Conservation (phyloP, 208 protist genomes). For the Trypanosoma theileri region DNA sequence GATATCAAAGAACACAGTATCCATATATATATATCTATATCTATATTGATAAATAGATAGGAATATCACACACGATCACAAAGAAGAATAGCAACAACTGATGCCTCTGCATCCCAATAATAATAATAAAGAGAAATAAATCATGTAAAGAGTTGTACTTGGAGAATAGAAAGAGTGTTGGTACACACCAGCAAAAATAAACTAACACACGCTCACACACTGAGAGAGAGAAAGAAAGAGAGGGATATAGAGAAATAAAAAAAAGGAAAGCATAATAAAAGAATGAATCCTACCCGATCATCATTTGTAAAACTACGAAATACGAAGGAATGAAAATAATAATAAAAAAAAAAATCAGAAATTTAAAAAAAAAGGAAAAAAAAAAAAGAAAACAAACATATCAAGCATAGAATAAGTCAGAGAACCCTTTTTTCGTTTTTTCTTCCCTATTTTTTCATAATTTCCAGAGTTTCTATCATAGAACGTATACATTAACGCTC, state of each 20-base stretch:
- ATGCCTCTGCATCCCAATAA: neutral
- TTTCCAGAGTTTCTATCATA: too few species aligned
- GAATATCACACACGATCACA: neutral
- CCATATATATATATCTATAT: conserved; percentile 5
- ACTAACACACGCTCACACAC: neutral
- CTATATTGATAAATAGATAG: neutral
- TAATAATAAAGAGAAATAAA: neutral
- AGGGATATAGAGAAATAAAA: neutral
- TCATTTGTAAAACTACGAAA: neutral
- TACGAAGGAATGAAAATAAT: neutral
- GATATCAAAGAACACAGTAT: too few species aligned
- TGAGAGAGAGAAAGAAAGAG: neutral
- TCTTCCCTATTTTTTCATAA: too few species aligned
- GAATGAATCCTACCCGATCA: neutral
- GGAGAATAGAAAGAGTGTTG: too few species aligned
- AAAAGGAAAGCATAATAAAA: neutral
- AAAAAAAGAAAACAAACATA: too few species aligned
- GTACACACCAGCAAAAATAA: neutral
- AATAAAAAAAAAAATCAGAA: neutral
- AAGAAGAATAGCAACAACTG: too few species aligned
- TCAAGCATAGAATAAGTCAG: too few species aligned
- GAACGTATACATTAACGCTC: too few species aligned
- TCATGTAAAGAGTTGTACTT: too few species aligned
- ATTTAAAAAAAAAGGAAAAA: too few species aligned
- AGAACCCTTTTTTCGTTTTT: too few species aligned